A percentile compares a stretch with the other conserved stretches of the same genome.
Conservation (phyloP, 176 grass and related monocot species). For the Aegilops umbellulata region DNA sequence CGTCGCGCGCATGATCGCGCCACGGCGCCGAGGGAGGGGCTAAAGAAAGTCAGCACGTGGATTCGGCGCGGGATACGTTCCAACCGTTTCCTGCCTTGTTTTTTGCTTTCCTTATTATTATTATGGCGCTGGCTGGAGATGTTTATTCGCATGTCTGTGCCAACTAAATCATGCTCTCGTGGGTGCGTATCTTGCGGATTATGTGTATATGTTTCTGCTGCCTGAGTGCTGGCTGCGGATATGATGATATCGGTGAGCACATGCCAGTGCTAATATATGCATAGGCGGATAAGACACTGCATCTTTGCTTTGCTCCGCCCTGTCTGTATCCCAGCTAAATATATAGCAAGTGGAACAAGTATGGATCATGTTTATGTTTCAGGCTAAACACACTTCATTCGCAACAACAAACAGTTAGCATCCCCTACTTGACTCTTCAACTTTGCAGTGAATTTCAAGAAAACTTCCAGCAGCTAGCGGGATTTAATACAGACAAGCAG, state of each 20-base stretch:
- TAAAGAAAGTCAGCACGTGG: conserved; percentile 30
- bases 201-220: not conserved
- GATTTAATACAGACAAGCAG: too few species aligned
- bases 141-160: conserved; percentile 14
- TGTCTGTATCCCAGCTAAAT: not conserved
- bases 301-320: not conserved
- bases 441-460: too few species aligned
- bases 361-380: not conserved
- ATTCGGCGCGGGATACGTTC: conserved; percentile 11
- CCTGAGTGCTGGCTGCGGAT: not conserved
- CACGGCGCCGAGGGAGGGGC: not conserved
- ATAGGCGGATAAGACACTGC: not conserved
- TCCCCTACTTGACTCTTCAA: too few species aligned
- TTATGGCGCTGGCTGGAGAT: not conserved
- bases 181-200: not conserved
- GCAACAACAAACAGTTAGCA: too few species aligned
- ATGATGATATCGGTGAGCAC: not conserved
- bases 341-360: not conserved
- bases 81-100: not conserved
- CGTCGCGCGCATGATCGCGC: not conserved
- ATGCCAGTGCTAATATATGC: not conserved
- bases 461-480: too few species aligned
- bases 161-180: conserved; percentile 1
- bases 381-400: too few species aligned
- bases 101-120: too few species aligned